Base-by-base conservation (phyloP, 2,329 filamentous ascomycete genomes). In the Aspergillus pseudoglaucus region DNA sequence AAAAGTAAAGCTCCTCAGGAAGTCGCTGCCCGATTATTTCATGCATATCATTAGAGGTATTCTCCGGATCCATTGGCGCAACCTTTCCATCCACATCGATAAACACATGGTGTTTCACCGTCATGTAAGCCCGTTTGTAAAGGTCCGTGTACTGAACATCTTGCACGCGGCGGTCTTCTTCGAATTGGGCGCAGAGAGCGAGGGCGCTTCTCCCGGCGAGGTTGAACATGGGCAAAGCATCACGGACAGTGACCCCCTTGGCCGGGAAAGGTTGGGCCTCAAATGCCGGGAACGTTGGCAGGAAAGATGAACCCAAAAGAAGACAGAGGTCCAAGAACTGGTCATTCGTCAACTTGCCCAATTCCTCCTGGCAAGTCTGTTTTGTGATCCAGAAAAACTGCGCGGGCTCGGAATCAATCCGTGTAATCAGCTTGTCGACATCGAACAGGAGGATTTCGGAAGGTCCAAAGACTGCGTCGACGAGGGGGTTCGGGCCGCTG, bases 11-110 rank as follows among this genome's bases (percentile, higher is more conserved):
- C 68, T 98, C 93, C 37, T 90, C 83, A 0, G 93, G 90, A 4
- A 98, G 76, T 50, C 90, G 86, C 50, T 94, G 81, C n/a, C 90
- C 90, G 52, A 96, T 81, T 63, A 96, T 90, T 61, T 91, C 85
- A 63, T 94, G 88, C 55, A 93, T 84, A 63, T 97, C 90, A 41
- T 79, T 80, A 2, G 93, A 90, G 17, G 90, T 80, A 47, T 82
- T 77, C 6, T 88, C 85, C 47, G 77, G 79, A 58, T 90, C 84
- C 59, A 88, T 77, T 14, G 90, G 85, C 50, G 81, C 80, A 44
- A 95, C 79, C 59, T 85, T 83, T 37, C 93, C 93, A n/a, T 81
- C 81, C 47, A 82, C 78, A 30, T 84, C 81, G 55, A 95, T 83
- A 60, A 90, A 83, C 37, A 94, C 84, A 66, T 91, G 90, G 67